Conservation (phyloP, 2,329 filamentous ascomycete genomes). For the Cryphonectria nitschkei region DNA sequence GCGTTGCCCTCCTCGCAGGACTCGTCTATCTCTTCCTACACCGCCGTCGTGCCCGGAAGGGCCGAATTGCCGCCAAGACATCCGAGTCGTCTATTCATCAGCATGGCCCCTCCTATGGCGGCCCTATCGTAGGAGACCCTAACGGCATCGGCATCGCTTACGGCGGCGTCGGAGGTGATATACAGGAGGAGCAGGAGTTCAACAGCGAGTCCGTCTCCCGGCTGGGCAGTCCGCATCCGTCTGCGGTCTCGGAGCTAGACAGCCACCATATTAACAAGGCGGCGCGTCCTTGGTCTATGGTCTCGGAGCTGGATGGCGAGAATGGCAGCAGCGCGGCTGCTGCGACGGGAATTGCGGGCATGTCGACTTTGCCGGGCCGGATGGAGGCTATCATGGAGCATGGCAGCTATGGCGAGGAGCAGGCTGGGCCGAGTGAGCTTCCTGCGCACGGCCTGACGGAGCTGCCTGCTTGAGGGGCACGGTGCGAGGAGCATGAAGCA, state of each 20-base stretch:
- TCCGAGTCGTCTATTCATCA: constrained; percentile 7
- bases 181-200: background rate
- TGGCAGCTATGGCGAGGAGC: background rate
- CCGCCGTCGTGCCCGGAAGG: constrained; percentile 20
- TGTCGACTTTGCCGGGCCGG: background rate
- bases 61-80: background rate
- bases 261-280: constrained; percentile 21
- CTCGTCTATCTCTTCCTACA: constrained; percentile 32
- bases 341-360: background rate
- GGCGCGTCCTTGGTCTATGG: constrained; percentile 33
- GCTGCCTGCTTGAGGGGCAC: constrained; percentile 23
- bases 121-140: background rate
- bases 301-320: constrained; percentile 29
- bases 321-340: background rate
- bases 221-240: constrained; percentile 11
- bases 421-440: constrained; percentile 17
- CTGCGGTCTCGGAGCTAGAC: constrained; percentile 30
- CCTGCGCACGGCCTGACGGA: constrained; percentile 16
- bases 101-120: constrained; percentile 6
- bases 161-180: background rate
- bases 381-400: constrained; percentile 14
- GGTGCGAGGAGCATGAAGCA: background rate
- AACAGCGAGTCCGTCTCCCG: constrained; percentile 14
- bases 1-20: constrained; percentile 30
- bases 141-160: constrained; percentile 15